Conservation (phyloP, 495 filamentous ascomycete species). For the Penicillium tannophilum region DNA sequence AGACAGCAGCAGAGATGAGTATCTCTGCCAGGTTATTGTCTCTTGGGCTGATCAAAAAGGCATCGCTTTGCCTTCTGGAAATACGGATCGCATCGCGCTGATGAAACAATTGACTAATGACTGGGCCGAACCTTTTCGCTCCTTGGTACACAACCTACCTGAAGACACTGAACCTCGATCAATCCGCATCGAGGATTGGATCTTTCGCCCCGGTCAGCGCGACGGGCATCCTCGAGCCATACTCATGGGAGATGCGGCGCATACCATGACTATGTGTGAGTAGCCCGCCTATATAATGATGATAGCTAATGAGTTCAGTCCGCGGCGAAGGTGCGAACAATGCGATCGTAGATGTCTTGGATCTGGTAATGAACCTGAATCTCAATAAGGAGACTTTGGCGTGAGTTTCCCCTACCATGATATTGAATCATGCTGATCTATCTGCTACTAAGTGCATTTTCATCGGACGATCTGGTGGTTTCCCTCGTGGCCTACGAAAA, state of each 20-base stretch:
- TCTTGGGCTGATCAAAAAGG: conserved; percentile 52
- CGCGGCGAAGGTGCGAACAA: conserved; percentile 65
- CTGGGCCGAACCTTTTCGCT: conserved; percentile 60
- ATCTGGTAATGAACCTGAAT: conserved; percentile 31
- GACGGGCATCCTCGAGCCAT: conserved; percentile 45
- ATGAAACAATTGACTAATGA: conserved; percentile 54
- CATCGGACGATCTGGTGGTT: conserved; percentile 12
- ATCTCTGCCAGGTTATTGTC: conserved; percentile 52
- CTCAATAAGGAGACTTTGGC: conserved; percentile 19
- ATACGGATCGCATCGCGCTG: conserved; percentile 45
- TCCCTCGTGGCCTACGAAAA: conserved; percentile 53
- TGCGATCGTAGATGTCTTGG: conserved; percentile 53
- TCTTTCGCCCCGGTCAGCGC: conserved; percentile 27
- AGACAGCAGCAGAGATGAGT: conserved; percentile 37
- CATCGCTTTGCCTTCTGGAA: conserved; percentile 44
- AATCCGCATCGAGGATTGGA: conserved; percentile 61
- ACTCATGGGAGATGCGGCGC: conserved; percentile 54
- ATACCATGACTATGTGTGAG: conserved; percentile 62
- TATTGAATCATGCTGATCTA: conserved; percentile 1
- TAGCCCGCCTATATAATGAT: neutral
- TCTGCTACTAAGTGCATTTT: conserved; percentile 14
- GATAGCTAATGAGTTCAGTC: conserved; percentile 24
- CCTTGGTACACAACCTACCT: conserved; percentile 47
- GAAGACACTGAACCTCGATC: conserved; percentile 48
- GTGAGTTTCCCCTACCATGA: conserved; percentile 1